Evolutionary conservation across 2,329 filamentous ascomycete genomes (phyloP), one percentile per base, ranked within the genome.

Genomic region (Colletotrichum sp.): DNA sequence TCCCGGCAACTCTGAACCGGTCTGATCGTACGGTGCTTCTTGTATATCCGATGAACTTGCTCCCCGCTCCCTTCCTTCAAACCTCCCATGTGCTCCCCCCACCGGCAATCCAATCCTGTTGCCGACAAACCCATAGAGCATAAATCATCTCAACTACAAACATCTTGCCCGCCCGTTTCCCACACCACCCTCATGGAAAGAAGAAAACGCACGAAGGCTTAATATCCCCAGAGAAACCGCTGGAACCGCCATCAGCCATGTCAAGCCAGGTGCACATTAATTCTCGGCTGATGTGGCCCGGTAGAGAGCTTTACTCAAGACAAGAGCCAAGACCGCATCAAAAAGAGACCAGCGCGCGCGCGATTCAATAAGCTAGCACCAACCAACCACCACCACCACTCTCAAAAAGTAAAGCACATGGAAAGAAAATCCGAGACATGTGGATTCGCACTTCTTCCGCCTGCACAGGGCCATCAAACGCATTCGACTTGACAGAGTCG

Each of bases 41-140:
- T 13, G 43, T 52, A 68, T 62, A 62, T 72, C 62, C 73, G 70
- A 72, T 64, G 73, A 72, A 72, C 73, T 55, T 62, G n/a, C 52
- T 36, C 48, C 24, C 34, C 64, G 34, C 34, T 34, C 16, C 70
- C 30, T 18, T 34, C 28, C 26, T 30, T 56, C 66, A 43, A n/a
- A 26, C 32, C 24, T n/a, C 34, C 32, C 16, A 18, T 36, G 8
- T 21, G 21, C 71, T 28, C 26, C 28, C 24, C 61, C 61, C 56
- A 62, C 56, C 62, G n/a, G 18, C 55, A 48, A 9, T 28, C 18
- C 64, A 34, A 64, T 48, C 58, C 55, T 32, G 38, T 48, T 48
- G 38, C 38, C 38, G 38, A n/a, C 9, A 48, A 48, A n/a, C 18
- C 38, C 73, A 43, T 34, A 68, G 56, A 62, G 61, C 72, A 64